Evolutionary conservation across 108 stramenopile species (phyloP).

Genomic region (Fragilaria radians): DNA sequence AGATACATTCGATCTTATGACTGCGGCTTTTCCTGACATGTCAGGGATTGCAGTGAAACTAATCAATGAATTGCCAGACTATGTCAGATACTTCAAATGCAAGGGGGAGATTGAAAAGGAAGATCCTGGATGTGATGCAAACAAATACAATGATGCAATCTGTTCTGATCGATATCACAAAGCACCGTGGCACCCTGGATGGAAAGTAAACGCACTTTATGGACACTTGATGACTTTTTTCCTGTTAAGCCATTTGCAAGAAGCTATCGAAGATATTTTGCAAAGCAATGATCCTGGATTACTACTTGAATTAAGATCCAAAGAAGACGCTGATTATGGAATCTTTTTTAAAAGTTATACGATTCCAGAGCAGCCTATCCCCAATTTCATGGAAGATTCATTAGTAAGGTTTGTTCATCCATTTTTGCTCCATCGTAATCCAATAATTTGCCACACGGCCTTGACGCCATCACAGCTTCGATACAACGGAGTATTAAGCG

Average conservation of each 20-base stretch:
- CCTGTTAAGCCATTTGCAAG: too few species aligned
- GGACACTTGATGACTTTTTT: constrained; percentile 37
- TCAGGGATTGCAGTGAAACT: constrained; percentile 9
- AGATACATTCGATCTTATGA: too few species aligned
- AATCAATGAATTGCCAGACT: constrained; percentile 23
- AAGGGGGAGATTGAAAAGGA: too few species aligned
- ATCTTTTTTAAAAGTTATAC: too few species aligned
- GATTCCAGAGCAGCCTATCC: neutral
- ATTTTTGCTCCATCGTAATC: too few species aligned
- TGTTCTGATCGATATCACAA: constrained; percentile 5
- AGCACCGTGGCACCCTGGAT: constrained; percentile 46
- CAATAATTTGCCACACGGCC: constrained; percentile 40
- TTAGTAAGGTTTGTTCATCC: constrained; percentile 10
- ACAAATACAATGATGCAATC: too few species aligned
- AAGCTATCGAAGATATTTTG: constrained; percentile 12
- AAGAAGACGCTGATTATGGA: constrained; percentile 7
- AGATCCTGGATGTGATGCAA: too few species aligned
- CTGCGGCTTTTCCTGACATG: constrained; percentile 30
- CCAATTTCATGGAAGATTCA: neutral
- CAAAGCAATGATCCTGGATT: neutral
- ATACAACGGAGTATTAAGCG: constrained; percentile 25
- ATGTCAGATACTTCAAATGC: too few species aligned
- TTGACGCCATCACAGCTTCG: constrained; percentile 33
- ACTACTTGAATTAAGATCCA: neutral
- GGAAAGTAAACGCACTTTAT: constrained; percentile 31